phyloP scores from a whole-genome alignment of 2,329 filamentous ascomycete genomes.

The Xylaria multiplex region DNA sequence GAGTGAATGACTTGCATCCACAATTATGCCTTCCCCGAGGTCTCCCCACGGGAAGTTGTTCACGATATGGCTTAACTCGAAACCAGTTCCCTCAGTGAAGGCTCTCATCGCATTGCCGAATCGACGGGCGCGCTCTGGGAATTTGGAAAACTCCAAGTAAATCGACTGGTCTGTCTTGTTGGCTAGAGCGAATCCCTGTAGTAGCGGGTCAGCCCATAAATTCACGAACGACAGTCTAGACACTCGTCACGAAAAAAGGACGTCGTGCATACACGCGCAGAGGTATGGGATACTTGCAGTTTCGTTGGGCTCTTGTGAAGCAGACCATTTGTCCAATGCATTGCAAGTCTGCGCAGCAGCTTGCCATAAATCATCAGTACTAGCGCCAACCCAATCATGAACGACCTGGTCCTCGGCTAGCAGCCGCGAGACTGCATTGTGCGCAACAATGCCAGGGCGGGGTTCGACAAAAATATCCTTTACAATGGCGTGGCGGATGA shows the following conservation, averaged over 20 bases:
- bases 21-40: conserved; percentile 23
- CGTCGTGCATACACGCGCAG: too few relatives aligned
- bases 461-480: conserved; percentile 37
- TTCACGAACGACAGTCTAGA: not conserved
- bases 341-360: conserved; percentile 38
- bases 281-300: conserved; percentile 7
- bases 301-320: conserved; percentile 38
- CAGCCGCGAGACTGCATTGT: conserved; percentile 39
- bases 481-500: conserved; percentile 34
- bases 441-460: conserved; percentile 33
- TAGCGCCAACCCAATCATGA: conserved; percentile 38
- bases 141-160: conserved; percentile 37
- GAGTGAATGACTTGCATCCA: conserved; percentile 33
- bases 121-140: conserved; percentile 38
- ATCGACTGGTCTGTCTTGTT: conserved; percentile 38
- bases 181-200: conserved; percentile 39
- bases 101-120: conserved; percentile 41
- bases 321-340: conserved; percentile 35
- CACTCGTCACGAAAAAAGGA: too few relatives aligned
- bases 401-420: conserved; percentile 38
- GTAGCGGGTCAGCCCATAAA: too few relatives aligned
- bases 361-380: conserved; percentile 40
- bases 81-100: conserved; percentile 37
- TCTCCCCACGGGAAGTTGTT: conserved; percentile 38
- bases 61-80: conserved; percentile 35